A percentile compares a stretch with the other conserved stretches of the same genome.
These are phyloP conservation scores for Hygrophorus russula DNA, from an alignment of 768 basidiomycete genomes.

Conservation along the genomic window DNA sequence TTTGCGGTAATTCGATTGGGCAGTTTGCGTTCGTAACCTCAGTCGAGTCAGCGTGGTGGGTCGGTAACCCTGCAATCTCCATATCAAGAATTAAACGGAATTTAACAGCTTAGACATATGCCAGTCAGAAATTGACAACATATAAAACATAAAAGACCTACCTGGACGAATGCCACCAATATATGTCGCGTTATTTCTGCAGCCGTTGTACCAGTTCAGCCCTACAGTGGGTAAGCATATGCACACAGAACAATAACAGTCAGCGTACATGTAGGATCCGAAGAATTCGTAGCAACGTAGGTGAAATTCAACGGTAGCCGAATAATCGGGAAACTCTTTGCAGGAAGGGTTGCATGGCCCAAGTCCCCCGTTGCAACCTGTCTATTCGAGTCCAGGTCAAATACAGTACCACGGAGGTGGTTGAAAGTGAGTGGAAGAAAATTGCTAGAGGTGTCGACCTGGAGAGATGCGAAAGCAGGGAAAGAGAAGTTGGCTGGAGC, in stretches of 20 bases:
- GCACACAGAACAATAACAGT: slow-evolving; percentile 2
- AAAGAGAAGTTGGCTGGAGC: slow-evolving; percentile 87
- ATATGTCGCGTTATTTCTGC: slow-evolving; percentile 47
- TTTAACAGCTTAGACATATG: slow-evolving; percentile 34
- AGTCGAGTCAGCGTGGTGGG: slow-evolving; percentile 40
- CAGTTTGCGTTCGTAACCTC: slow-evolving; percentile 51
- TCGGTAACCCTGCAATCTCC: slow-evolving; percentile 57
- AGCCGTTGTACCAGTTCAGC: slow-evolving; percentile 68
- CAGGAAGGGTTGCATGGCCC: slow-evolving; percentile 47
- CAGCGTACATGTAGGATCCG: slow-evolving; percentile 71
- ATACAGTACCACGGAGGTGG: slow-evolving; percentile 54
- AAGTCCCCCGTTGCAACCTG: slow-evolving; percentile 60
- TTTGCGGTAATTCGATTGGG: slow-evolving; percentile 54
- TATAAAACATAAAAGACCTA: slow-evolving; percentile 24
- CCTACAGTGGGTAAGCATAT: slow-evolving; percentile 28
- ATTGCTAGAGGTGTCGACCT: slow-evolving; percentile 66
- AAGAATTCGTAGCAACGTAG: slow-evolving; percentile 67
- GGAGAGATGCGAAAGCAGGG: slow-evolving; percentile 61
- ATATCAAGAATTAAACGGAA: slow-evolving; percentile 58
- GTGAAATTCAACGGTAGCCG: slow-evolving; percentile 74
- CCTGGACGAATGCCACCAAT: slow-evolving; percentile 43
- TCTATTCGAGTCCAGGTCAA: slow-evolving; percentile 53
- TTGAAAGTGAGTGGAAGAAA: slow-evolving; percentile 71
- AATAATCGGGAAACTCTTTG: slow-evolving; percentile 54
- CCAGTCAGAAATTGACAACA: slow-evolving; percentile 8